Evolutionary conservation across 495 filamentous ascomycete species (phyloP), one percentile per base, ranked within the genome.

Genomic region (Pyrenopolyporus hunteri): DNA sequence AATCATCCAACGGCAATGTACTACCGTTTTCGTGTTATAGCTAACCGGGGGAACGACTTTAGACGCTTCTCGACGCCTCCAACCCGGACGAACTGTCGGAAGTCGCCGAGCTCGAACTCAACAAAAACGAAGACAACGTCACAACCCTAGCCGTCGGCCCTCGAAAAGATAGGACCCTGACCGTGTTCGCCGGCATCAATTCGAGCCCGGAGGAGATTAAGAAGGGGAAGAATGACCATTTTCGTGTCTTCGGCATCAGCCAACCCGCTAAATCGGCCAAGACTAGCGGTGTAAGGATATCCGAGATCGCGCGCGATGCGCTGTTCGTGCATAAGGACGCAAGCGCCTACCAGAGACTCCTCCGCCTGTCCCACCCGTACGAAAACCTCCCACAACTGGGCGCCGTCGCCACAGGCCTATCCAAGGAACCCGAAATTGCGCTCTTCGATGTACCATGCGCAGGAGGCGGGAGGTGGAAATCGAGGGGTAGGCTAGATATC

Each of bases 101-200:
- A 63, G 72, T 80, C n/a, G 81, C 86, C 58, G 89, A 94, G 64
- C 77, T 96, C 67, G 88, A 91, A 26, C 83, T 97, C 51, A 91
- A 88, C 64, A 82, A 84, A 66, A 85, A 96, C 67, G 94, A 97
- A 75, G 94, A 98, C 78, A 95, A 89, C 36, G 91, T 96, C 63
- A 93, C 88, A 54, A 89, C 88, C 32, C 79, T 98, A 39, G 91
- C 85, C 19, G 82, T 85, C 54, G 83, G 88, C 29, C 74, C 83
- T 43, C 72, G 76, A 25, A 80, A 76, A 43, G 82, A 82, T 39
- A 76, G 76, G 43, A 79, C 80, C n/a, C 77, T 87, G 20, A 75
- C 85, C 52, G 78, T 88, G n/a, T 84, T 89, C 48, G 87, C 90
- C 6, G 93, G 94, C 36, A 89, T 97, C 73, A 97, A 97, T 73